Percentiles rank a stretch among this genome's conserved stretches.
phyloP scores from a whole-genome alignment of 371 early-diverging fungal genomes.

The Capillidium heterosporum region DNA sequence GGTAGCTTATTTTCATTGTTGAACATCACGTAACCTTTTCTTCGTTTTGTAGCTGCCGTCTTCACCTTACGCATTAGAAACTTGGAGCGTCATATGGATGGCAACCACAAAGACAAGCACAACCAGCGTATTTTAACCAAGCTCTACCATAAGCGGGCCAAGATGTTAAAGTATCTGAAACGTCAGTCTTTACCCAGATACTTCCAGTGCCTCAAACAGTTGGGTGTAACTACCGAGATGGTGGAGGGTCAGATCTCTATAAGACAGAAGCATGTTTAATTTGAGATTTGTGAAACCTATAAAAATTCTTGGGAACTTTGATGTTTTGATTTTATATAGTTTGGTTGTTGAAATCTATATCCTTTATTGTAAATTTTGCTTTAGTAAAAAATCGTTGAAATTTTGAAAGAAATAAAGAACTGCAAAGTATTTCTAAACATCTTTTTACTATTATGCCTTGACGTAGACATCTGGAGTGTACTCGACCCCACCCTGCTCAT shows the following conservation, averaged over 20 bases:
- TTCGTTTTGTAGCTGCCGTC: slow-evolving; percentile 47
- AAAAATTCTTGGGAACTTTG: too few species aligned
- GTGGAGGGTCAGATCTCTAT: slow-evolving; percentile 48
- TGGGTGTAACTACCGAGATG: slow-evolving; percentile 48
- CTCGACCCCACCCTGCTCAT: too few species aligned
- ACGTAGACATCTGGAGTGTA: too few species aligned
- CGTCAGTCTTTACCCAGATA: slow-evolving; percentile 46
- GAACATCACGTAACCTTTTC: background rate
- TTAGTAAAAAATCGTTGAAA: too few species aligned
- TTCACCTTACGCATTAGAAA: slow-evolving; percentile 80
- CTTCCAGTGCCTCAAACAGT: slow-evolving; percentile 38
- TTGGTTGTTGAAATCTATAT: too few species aligned
- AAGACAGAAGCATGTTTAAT: slow-evolving; percentile 10
- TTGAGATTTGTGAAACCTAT: too few species aligned
- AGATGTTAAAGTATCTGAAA: slow-evolving; percentile 79
- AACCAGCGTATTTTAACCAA: slow-evolving; percentile 62
- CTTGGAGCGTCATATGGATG: slow-evolving; percentile 54
- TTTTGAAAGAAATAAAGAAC: too few species aligned
- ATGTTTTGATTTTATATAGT: too few species aligned
- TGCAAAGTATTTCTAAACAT: too few species aligned
- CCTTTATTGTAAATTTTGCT: too few species aligned
- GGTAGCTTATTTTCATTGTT: slow-evolving; percentile 22
- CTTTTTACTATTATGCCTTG: too few species aligned
- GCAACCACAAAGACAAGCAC: slow-evolving; percentile 68
- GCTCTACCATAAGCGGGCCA: slow-evolving; percentile 63